Evolutionary conservation across 1,284 basidiomycete genomes (phyloP).

Genomic region (Heliocybe sulcata): DNA sequence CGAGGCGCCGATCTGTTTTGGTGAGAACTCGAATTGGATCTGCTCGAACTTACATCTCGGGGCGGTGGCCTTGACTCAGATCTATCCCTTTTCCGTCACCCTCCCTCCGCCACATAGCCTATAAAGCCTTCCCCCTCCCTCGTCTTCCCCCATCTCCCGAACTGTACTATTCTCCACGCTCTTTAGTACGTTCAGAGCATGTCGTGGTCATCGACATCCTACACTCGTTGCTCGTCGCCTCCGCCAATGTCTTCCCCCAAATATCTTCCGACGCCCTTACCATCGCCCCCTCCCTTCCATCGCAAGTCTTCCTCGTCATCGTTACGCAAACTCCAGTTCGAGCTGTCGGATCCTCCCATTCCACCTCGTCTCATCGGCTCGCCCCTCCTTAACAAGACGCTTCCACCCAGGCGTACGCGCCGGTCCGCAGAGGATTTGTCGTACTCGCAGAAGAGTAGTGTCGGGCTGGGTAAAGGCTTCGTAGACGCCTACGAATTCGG

Average conservation of each 20-base stretch:
- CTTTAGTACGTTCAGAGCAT: neutral
- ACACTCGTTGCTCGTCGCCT: neutral
- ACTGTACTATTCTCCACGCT: neutral
- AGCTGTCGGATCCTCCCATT: neutral
- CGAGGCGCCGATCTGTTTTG: neutral
- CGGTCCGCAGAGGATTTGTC: neutral
- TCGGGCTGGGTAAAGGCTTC: neutral
- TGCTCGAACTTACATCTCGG: neutral
- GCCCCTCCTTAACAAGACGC: neutral
- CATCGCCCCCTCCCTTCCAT: neutral
- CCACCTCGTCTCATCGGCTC: conserved; percentile 1
- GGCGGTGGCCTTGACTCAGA: neutral
- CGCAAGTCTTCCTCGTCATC: neutral
- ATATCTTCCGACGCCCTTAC: neutral
- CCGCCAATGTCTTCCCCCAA: neutral
- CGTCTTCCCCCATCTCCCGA: neutral
- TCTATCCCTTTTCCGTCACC: neutral
- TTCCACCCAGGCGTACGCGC: neutral
- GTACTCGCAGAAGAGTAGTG: neutral
- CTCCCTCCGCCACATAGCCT: neutral
- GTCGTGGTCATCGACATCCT: neutral
- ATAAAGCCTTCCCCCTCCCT: neutral
- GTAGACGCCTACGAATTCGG: neutral
- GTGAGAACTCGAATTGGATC: neutral
- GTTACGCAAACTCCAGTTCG: neutral